phyloP scores from a whole-genome alignment of 768 basidiomycete species.

The Tubosaeta sp. region DNA sequence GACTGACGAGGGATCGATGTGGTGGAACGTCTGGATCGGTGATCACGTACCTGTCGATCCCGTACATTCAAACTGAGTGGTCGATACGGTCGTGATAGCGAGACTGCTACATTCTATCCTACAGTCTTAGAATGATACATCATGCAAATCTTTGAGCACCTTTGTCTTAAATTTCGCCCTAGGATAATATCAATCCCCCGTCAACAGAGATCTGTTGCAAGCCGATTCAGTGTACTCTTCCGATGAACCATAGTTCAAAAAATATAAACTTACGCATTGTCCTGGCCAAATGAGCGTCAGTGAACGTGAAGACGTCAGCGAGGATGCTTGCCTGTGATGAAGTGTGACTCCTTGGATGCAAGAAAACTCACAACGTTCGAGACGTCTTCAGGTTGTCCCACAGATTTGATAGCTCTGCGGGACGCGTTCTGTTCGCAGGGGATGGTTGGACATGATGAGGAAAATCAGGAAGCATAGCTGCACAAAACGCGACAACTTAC shows the following conservation, averaged over 20 bases:
- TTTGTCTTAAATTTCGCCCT: neutral
- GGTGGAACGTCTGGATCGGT: neutral
- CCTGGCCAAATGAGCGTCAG: slow-evolving; percentile 8
- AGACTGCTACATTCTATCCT: too few species aligned
- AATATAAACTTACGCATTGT: slow-evolving; percentile 20
- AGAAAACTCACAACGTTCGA: slow-evolving; percentile 36
- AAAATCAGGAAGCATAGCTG: too few species aligned
- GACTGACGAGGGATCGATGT: neutral
- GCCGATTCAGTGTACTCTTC: neutral
- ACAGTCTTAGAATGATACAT: neutral
- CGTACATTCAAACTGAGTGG: too few species aligned
- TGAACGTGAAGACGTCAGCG: neutral
- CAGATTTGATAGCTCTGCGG: slow-evolving; percentile 6
- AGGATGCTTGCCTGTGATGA: neutral
- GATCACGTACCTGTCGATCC: neutral
- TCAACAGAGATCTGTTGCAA: slow-evolving; percentile 16
- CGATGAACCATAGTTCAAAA: neutral
- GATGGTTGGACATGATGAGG: neutral
- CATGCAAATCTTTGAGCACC: neutral
- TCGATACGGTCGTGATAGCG: too few species aligned
- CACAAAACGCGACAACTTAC: slow-evolving; percentile 3
- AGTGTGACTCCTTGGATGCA: slow-evolving; percentile 34
- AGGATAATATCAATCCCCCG: slow-evolving; percentile 12
- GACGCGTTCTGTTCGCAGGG: neutral
- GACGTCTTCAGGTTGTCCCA: slow-evolving; percentile 31